phyloP scores from a whole-genome alignment of 225 moss, liverwort and hornwort species.

The Physcomitrellopsis africana region DNA sequence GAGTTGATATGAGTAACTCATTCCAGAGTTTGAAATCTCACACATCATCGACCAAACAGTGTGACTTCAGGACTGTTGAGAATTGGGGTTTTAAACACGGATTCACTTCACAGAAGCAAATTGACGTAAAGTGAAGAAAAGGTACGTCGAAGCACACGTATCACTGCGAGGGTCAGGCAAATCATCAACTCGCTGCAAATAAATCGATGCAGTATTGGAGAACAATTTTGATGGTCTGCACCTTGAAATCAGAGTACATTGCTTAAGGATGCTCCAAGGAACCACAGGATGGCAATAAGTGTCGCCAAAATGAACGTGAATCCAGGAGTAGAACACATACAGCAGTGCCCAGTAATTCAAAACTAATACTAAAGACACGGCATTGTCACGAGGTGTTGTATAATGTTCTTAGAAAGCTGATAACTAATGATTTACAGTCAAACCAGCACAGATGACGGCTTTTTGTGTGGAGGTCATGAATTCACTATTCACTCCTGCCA shows the following conservation, averaged over 20 bases:
- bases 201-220: no score
- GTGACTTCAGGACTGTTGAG: no score
- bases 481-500: constrained; percentile 2
- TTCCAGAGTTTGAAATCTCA: no score
- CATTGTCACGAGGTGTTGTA: neutral
- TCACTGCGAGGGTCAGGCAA: no score
- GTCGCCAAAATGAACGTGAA: neutral
- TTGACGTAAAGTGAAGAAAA: no score
- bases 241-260: constrained; percentile 1
- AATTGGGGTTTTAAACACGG: no score
- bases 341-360: neutral
- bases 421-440: neutral
- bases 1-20: no score
- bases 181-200: no score
- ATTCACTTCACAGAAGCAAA: no score
- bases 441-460: neutral
- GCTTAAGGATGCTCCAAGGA: neutral
- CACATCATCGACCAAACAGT: no score
- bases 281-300: constrained; percentile 12
- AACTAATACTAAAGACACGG: neutral
- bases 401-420: neutral
- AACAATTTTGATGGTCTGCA: neutral
- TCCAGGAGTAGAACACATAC: neutral
- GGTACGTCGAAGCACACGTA: no score
- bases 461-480: neutral